These are phyloP conservation scores for Alternaria sp. DNA, from an alignment of 2,329 filamentous ascomycete species.

Conservation along the genomic window DNA sequence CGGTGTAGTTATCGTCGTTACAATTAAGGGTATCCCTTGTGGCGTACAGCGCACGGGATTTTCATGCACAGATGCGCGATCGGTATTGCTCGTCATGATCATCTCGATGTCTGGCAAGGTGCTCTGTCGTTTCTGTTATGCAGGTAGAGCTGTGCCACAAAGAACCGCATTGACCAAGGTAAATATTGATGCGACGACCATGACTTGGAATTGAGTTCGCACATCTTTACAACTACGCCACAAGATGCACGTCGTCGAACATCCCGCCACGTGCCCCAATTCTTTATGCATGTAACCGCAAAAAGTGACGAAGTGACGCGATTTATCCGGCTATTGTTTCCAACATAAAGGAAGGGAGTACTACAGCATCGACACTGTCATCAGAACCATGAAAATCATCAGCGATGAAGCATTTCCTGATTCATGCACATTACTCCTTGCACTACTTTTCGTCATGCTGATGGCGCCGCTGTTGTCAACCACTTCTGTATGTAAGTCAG, in stretches of 20 bases:
- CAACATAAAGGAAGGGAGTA: background rate
- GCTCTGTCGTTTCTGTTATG: background rate
- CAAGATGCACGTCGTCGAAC: background rate
- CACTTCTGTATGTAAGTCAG: conserved; percentile 6
- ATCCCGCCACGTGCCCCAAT: background rate
- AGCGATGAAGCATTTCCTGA: background rate
- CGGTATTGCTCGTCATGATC: background rate
- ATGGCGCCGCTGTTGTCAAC: conserved; percentile 20
- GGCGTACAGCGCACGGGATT: background rate
- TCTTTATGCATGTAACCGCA: background rate
- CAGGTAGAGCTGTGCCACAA: background rate
- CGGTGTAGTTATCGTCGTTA: background rate
- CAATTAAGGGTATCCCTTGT: background rate
- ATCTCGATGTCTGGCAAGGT: background rate
- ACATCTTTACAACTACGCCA: background rate
- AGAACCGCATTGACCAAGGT: background rate
- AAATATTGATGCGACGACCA: background rate
- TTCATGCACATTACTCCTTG: background rate
- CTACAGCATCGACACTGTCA: background rate
- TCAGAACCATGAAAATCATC: background rate
- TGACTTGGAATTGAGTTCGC: background rate
- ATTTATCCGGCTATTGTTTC: background rate
- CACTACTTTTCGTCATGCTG: conserved; percentile 2
- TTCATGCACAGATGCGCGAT: background rate
- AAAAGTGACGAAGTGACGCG: background rate